Evolutionary conservation across 139 green algal genomes (phyloP).

Genomic region (Coelastrella sp.): DNA sequence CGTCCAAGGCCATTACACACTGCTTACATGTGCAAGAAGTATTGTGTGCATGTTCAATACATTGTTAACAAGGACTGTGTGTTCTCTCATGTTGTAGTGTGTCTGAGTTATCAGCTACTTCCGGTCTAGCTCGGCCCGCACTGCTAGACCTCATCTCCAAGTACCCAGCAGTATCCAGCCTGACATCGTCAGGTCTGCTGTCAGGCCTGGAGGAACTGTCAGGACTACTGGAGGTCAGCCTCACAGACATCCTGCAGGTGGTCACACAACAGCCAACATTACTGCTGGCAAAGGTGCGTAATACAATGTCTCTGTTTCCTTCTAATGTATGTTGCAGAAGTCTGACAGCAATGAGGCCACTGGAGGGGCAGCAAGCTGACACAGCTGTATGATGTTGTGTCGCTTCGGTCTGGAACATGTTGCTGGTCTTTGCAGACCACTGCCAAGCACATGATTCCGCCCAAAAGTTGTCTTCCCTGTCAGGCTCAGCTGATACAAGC

Average conservation of each 20-base stretch:
- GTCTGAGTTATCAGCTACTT: constrained; percentile 9
- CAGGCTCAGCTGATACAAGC: neutral
- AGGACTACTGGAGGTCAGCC: constrained; percentile 35
- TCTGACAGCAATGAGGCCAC: no score
- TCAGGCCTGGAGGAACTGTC: constrained; percentile 44
- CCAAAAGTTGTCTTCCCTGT: neutral
- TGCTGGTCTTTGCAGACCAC: no score
- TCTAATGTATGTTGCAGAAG: no score
- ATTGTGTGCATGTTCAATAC: neutral
- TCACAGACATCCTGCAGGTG: constrained; percentile 48
- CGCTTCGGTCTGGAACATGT: no score
- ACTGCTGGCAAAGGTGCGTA: constrained; percentile 55
- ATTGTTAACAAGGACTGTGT: neutral
- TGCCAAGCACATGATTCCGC: no score
- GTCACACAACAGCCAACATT: constrained; percentile 59
- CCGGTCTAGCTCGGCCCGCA: constrained; percentile 27
- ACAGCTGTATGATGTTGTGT: no score
- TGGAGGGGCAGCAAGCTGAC: no score
- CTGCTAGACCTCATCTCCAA: constrained; percentile 55
- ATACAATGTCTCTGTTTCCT: neutral
- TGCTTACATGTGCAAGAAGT: neutral
- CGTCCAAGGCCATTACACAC: no score
- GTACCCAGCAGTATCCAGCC: constrained; percentile 8
- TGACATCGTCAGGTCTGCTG: neutral
- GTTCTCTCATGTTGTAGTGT: constrained; percentile 10